Base-by-base conservation (phyloP, 2,329 filamentous ascomycete genomes). In the Cordyceps fumosorosea region DNA sequence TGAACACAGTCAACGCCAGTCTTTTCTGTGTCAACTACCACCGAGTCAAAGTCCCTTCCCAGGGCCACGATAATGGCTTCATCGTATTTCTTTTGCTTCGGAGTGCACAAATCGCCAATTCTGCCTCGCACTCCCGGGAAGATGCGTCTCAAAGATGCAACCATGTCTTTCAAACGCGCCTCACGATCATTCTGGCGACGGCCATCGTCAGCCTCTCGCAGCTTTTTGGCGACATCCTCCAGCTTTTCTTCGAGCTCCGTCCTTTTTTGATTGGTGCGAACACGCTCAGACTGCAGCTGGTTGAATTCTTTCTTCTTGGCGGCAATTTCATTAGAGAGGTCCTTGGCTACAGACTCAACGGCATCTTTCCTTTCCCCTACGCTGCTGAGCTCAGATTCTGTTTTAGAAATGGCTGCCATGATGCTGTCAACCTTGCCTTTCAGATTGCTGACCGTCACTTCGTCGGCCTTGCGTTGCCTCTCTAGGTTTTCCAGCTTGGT, bases 81-180 rank as follows among this genome's bases (percentile, higher is more conserved):
- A 66, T 95, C 90, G 70, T 88, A 99, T 74, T 97, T 98, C 77
- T 96, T 97, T 77, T 97, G 91, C 75, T 97, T 98, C 1, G 95
- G 93, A 67, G 91, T 93, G 78, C 95, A 97, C 48, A 99, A 84
- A 66, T 96, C 91, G 65, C 91, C 91, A 52, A 98, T 85, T 52
- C 93, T 88, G 22, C 95, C 95, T 67, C 90, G 90, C 51, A 99
- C 93, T 53, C 93, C 93, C 1, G 92, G 91, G 69, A 92, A 96
- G 65, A 96, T 89, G 58, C 92, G 89, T 74, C 96, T 96, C 69
- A 99, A 81, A 37, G 90, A 88, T 12, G 88, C 86, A 40, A 98
- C 88, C 71, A 91, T 89, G 71, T 96, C 93, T 69, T 91, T 91
- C 70, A 89, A 86, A 63, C 87, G 82, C 29, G 84, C 77, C 71